Evolutionary conservation across 2,329 filamentous ascomycete species (phyloP), one percentile per base, ranked within the genome.

Genomic region (Aspergillus quadricinctus): DNA sequence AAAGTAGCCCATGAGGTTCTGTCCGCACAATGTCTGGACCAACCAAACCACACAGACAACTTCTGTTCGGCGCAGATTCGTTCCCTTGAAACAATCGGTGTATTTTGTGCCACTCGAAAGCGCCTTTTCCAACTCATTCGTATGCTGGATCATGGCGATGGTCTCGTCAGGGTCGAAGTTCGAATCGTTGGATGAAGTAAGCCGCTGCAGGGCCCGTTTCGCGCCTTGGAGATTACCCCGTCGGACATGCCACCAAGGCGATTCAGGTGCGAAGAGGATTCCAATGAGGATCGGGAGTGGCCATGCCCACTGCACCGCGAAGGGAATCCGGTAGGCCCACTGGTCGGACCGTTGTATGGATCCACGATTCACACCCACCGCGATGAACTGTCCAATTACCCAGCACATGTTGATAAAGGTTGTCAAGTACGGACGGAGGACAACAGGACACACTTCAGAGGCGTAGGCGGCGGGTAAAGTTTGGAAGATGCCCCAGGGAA

Each of bases 101-200:
- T 93, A 95, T 46, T 80, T 84, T 3, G 88, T 83, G 31, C 89
- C 89, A 4, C 77, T 76, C 3, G 88, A 89, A 49, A 90, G 87
- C 70, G 83, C 76, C 69, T 89, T 81, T 70, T 95, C 90, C 5
- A 94, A 78, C 0, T 88, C 87, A 1, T 88, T 91, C 0, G 90
- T 95, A 69, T 93, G 89, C 1, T 90, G 83, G 87, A 96, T 95
- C 89, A 94, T 92, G 66, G 88, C 87, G 48, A 95, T 80, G 0
- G 89, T 92, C 73, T 92, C 89, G 59, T 94, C 88, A 11, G 87
- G 83, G 64, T 94, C 83, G 66, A 92, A 91, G 60, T 86, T 81
- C 1, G 84, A 87, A 61, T 89, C 86, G 6, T 63, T 58, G 9
- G 66, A 64, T 10, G 65, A 52, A 1, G 81, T 79, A 48, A 85